Percentiles rank a stretch among this genome's conserved stretches.
These are phyloP conservation scores for Asterophora lycoperdoides DNA, from an alignment of 768 basidiomycete genomes.

Conservation along the genomic window DNA sequence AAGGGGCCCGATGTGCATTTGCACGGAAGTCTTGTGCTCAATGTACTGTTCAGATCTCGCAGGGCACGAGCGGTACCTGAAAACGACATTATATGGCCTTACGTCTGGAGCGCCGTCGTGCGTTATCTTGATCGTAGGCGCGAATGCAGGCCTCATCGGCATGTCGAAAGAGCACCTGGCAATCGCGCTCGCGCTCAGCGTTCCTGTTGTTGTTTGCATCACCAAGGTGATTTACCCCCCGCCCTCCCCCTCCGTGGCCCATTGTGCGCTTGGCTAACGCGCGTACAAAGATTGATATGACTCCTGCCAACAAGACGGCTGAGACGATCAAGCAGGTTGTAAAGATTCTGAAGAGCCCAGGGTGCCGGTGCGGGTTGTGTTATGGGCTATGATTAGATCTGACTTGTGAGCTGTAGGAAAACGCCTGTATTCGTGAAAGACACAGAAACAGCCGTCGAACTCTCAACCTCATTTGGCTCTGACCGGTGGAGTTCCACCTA, in stretches of 20 bases:
- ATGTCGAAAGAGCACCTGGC: slow-evolving; percentile 98
- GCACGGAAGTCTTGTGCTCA: not conserved
- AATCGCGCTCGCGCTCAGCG: slow-evolving; percentile 87
- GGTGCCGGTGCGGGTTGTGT: slow-evolving; percentile 62
- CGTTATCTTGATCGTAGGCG: slow-evolving; percentile 90
- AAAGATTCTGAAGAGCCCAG: slow-evolving; percentile 90
- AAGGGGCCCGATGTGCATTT: slow-evolving; percentile 6
- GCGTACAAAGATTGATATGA: slow-evolving; percentile 88
- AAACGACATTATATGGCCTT: slow-evolving; percentile 92
- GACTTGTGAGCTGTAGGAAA: slow-evolving; percentile 46
- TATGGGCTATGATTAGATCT: not conserved
- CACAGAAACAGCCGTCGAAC: slow-evolving; percentile 73
- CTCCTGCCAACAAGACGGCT: slow-evolving; percentile 84
- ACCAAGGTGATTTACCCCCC: slow-evolving; percentile 62
- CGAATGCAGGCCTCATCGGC: slow-evolving; percentile 86
- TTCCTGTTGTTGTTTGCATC: slow-evolving; percentile 90
- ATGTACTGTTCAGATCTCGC: slow-evolving; percentile 64
- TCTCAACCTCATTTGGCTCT: slow-evolving; percentile 68
- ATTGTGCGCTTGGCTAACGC: not conserved
- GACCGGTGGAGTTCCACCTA: slow-evolving; percentile 46
- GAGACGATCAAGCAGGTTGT: slow-evolving; percentile 90
- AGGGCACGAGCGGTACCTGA: slow-evolving; percentile 89
- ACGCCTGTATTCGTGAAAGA: slow-evolving; percentile 82
- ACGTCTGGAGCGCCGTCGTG: slow-evolving; percentile 93
- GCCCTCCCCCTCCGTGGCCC: slow-evolving; percentile 1